Conservation (phyloP, 140 eudicot genomes). For the Ambrosia hybrid region DNA sequence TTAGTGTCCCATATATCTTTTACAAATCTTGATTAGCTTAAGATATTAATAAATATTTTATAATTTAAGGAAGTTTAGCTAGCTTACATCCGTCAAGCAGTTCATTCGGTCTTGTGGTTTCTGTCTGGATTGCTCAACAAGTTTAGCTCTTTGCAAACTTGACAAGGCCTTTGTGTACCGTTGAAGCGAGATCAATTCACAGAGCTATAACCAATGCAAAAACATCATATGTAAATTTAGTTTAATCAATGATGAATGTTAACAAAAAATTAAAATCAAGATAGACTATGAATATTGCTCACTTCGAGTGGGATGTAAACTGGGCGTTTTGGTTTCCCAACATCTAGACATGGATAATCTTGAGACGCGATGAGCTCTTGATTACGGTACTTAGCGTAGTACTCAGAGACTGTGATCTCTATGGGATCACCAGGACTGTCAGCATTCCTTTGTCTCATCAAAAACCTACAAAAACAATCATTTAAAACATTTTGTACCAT, state of each 20-base stretch:
- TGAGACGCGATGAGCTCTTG: conserved; percentile 40
- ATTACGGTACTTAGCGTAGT: conserved; percentile 47
- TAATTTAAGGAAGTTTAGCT: background rate
- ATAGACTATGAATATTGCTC: background rate
- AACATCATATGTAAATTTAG: background rate
- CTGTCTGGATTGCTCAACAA: conserved; percentile 75
- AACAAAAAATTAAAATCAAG: background rate
- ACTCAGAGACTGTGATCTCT: conserved; percentile 52
- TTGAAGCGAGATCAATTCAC: conserved; percentile 60
- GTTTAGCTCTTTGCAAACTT: conserved; percentile 53
- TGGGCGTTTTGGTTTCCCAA: conserved; percentile 67
- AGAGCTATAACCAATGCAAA: conserved; percentile 37
- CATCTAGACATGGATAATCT: conserved; percentile 76
- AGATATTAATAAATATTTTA: background rate
- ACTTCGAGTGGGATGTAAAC: conserved; percentile 78
- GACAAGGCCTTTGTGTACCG: conserved; percentile 71
- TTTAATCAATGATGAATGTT: background rate
- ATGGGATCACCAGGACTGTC: background rate
- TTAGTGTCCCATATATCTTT: background rate
- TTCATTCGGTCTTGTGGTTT: conserved; percentile 80
- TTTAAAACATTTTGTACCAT: background rate
- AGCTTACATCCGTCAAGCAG: conserved; percentile 49
- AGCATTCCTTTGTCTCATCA: conserved; percentile 31
- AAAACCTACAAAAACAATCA: conserved; percentile 43
- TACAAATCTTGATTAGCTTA: background rate